Base-by-base conservation (phyloP, 176 grass and related monocot genomes). In the Melocanna baccifera region DNA sequence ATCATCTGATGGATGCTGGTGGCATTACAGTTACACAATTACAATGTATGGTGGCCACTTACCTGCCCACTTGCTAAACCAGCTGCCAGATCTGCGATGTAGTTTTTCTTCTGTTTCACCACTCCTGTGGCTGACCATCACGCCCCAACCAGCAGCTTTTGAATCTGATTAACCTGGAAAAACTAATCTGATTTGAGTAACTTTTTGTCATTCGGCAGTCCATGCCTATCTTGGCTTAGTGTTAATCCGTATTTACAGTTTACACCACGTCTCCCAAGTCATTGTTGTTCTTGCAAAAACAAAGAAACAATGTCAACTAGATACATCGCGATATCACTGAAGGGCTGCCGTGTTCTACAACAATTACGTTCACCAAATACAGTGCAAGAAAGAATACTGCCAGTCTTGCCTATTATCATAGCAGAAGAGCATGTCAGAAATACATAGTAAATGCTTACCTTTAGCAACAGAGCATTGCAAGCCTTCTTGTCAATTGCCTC, bases 61-160 rank as follows among this genome's bases (percentile, higher is more conserved):
- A 81, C 96, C 96, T 99, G 96, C 19, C 93, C 96, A 87, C 96
- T 99, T 6, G 93, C 91, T 82, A 96, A 86, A 30, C 96, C 96
- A 75, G 96, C 93, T 76, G 96, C 90, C 52, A 99, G 83, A 91
- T 99, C 96, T 5, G 96, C 89, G 6, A 99, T 96, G 61, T 96
- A 99, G 72, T 96, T 99, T 99, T 77, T 99, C 96, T 89, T 96
- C 96, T 16, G 96, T 99, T 92, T 99, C 96, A 66, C 93, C 96
- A 68, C 96, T 99, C 59, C 96, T 89, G 77, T 99, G 96, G 73
- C 96, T 99, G 71, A 99, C 96, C 96, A 99, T 96, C 73, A 99
- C 87, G 8, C 96, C 96, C 96, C 96, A 99, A 47, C 93, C 96
- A 88, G 93, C 96, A 81, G 83, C 86, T 78, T 96, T 99, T 4